phyloP scores from a whole-genome alignment of 768 basidiomycete genomes.

The Naganishia vaughanmartiniae region DNA sequence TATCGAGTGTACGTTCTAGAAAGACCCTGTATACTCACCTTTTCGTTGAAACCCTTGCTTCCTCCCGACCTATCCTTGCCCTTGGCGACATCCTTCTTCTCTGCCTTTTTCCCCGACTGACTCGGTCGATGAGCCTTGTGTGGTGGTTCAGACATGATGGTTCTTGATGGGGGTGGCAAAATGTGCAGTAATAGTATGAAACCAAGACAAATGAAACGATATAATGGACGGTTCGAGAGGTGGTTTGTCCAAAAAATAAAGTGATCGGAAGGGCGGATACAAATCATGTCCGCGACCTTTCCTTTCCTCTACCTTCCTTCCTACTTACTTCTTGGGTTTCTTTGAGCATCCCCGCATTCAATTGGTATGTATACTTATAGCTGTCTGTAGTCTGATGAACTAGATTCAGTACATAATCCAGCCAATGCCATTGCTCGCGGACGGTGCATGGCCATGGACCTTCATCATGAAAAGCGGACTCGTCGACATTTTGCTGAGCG shows the following conservation, averaged over 20 bases:
- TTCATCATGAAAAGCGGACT: too few species aligned
- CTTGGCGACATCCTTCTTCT: conserved; percentile 67
- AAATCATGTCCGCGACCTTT: background rate
- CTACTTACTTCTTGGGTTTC: too few species aligned
- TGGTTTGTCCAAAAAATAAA: background rate
- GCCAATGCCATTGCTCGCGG: too few species aligned
- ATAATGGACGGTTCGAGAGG: background rate
- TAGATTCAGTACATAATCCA: too few species aligned
- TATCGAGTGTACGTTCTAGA: conserved; percentile 7
- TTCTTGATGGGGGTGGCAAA: background rate
- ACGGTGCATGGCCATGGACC: too few species aligned
- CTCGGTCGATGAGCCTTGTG: conserved; percentile 81
- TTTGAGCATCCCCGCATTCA: too few species aligned
- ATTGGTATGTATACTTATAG: too few species aligned
- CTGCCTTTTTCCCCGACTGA: conserved; percentile 68
- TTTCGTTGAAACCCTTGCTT: conserved; percentile 76
- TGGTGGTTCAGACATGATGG: conserved; percentile 56
- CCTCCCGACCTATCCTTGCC: conserved; percentile 67
- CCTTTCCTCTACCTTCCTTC: too few species aligned
- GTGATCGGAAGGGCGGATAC: background rate
- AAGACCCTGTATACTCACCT: conserved; percentile 58
- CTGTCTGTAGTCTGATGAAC: too few species aligned
- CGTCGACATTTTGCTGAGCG: too few species aligned
- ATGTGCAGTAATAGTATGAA: background rate
- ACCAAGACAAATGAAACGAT: background rate